phyloP scores from a whole-genome alignment of 495 filamentous ascomycete species.

The Viridothelium virens region DNA sequence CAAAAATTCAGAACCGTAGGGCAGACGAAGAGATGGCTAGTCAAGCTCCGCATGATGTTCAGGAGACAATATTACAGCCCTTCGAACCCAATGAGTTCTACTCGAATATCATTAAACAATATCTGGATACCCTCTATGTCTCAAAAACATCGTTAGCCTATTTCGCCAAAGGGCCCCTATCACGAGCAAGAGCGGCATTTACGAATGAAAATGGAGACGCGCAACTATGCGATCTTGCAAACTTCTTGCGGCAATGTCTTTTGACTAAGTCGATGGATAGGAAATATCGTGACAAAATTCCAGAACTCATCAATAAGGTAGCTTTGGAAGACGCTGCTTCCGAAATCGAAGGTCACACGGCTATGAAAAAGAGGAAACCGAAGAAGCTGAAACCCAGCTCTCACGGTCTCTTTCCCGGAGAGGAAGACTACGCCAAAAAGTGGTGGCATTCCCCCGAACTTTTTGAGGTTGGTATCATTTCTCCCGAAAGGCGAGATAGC shows the following conservation, averaged over 20 bases:
- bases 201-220: constrained; percentile 44
- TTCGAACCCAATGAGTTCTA: constrained; percentile 58
- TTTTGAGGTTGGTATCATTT: constrained; percentile 39
- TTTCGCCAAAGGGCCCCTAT: constrained; percentile 91
- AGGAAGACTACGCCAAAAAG: constrained; percentile 62
- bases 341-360: constrained; percentile 11
- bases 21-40: neutral
- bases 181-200: constrained; percentile 74
- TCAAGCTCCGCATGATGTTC: neutral
- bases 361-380: constrained; percentile 44
- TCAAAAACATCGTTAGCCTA: constrained; percentile 93
- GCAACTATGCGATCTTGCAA: constrained; percentile 45
- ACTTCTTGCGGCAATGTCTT: constrained; percentile 63
- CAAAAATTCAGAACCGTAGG: neutral
- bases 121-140: constrained; percentile 81
- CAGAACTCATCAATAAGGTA: constrained; percentile 56
- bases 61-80: constrained; percentile 26
- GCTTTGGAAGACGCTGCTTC: constrained; percentile 41
- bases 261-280: constrained; percentile 72
- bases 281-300: constrained; percentile 75
- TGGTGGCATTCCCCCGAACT: constrained; percentile 59
- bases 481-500: constrained; percentile 45
- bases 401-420: constrained; percentile 66
- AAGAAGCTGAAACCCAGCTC: constrained; percentile 70
- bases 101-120: constrained; percentile 64